A percentile compares a stretch with the other conserved stretches of the same genome.
Evolutionary conservation across 1,139 yeast species (phyloP).

Genomic region (Sugiyamaella paludigena): DNA sequence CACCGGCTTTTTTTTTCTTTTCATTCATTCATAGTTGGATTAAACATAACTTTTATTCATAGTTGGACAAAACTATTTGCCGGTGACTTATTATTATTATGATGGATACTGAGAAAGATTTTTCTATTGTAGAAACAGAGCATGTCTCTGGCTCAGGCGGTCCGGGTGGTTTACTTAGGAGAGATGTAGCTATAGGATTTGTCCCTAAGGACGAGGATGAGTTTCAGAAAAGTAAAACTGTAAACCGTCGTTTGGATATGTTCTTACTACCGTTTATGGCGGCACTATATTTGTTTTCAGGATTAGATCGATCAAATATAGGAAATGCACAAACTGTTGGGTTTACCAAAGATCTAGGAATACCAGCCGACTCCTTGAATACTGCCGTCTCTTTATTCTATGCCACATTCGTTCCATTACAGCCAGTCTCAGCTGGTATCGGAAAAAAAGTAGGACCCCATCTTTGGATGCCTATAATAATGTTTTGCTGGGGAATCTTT

Average conservation of each 20-base stretch:
- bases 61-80: no score
- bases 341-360: constrained; percentile 47
- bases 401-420: constrained; percentile 53
- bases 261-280: constrained; percentile 41
- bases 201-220: constrained; percentile 7
- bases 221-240: neutral
- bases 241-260: constrained; percentile 40
- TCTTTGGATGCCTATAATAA: constrained; percentile 47
- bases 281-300: constrained; percentile 50
- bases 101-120: constrained; percentile 1
- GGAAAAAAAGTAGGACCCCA: constrained; percentile 39
- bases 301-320: constrained; percentile 56
- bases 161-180: neutral
- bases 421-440: constrained; percentile 46
- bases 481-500: constrained; percentile 50
- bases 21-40: neutral
- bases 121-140: constrained; percentile 2
- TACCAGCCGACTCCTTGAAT: constrained; percentile 48
- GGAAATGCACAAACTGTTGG: constrained; percentile 60
- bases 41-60: no score
- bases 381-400: constrained; percentile 54
- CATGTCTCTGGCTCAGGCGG: neutral
- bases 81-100: neutral
- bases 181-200: constrained; percentile 2
- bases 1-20: neutral